Base-by-base conservation (phyloP, 2,329 filamentous ascomycete genomes). In the Fusarium pseudograminearum region DNA sequence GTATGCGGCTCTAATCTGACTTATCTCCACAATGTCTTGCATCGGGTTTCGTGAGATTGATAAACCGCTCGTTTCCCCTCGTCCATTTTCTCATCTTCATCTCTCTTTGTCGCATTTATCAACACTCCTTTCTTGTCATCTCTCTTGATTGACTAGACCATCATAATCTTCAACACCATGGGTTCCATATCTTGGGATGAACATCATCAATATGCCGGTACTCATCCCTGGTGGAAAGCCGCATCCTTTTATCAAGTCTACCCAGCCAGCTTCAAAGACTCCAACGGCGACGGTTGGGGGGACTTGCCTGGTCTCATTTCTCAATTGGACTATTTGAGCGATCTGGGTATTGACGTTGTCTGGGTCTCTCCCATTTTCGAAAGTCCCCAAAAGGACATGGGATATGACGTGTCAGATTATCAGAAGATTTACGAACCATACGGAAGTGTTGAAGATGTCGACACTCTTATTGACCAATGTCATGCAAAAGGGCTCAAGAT, bases 331-430 rank as follows among this genome's bases (percentile, higher is more conserved):
- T 90, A 92, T 73, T 81, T 92, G 50, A 82, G 86, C 53, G 81
- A 86, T 4, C 81, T 91, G 0, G 90, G 89, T 1, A 81, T 88
- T 3, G 86, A 90, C 66, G 84, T 88, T n/a, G 81, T 90, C 22
- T 90, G 88, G 88, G 77, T 86, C 1, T 85, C 82, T 1, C 84
- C 84, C 6, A 83, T 84, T 58, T 85, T 82, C 59, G 82, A 85
- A n/a, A 83, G 80, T 45, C 90, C 90, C 0, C 87, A 89, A 65
- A 80, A 85, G 18, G 90, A 93, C 65, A 91, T 92, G 89, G 90
- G 90, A 30, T 92, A 92, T 73, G 91, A 92, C 70, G 87, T 92
- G n/a, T 85, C 85, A 0, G 86, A 93, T 74, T 93, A 93, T 68
- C 85, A 89, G 67, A 84, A 82, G 40, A 90, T 93, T 31, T 86